Conservation (phyloP, 768 basidiomycete genomes). For the Rhodotorula sphaerocarpa region DNA sequence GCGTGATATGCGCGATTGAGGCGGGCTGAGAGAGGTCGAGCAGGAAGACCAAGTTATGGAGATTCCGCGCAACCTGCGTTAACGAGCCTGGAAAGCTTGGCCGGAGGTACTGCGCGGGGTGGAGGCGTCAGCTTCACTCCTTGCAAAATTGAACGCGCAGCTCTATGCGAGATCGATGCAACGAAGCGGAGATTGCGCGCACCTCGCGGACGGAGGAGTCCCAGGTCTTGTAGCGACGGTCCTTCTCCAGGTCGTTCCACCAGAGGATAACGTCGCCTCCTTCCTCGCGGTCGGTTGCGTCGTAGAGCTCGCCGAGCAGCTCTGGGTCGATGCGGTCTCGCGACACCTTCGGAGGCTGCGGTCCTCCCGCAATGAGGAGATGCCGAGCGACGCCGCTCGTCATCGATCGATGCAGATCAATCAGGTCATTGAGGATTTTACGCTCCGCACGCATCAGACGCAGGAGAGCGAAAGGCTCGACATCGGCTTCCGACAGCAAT, state of each 20-base stretch:
- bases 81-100: constrained; percentile 73
- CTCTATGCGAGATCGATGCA: too few relatives aligned
- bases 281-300: constrained; percentile 78
- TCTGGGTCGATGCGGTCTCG: constrained; percentile 12
- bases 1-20: constrained; percentile 57
- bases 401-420: constrained; percentile 52
- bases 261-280: constrained; percentile 66
- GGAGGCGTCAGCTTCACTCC: not conserved
- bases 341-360: constrained; percentile 45
- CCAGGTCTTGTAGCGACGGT: constrained; percentile 52
- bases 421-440: constrained; percentile 54
- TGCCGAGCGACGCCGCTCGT: constrained; percentile 60
- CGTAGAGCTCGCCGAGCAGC: constrained; percentile 59
- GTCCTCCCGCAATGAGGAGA: constrained; percentile 48
- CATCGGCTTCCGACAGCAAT: constrained; percentile 45
- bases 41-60: constrained; percentile 73
- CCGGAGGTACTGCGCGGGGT: constrained; percentile 57
- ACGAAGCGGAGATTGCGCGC: not conserved
- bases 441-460: constrained; percentile 68
- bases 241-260: constrained; percentile 87
- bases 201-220: constrained; percentile 18
- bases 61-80: constrained; percentile 62
- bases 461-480: constrained; percentile 65
- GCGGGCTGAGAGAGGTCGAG: constrained; percentile 65
- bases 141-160: not conserved